phyloP scores from a whole-genome alignment of 2,329 filamentous ascomycete genomes.

The Aaosphaeria pasadenensis region DNA sequence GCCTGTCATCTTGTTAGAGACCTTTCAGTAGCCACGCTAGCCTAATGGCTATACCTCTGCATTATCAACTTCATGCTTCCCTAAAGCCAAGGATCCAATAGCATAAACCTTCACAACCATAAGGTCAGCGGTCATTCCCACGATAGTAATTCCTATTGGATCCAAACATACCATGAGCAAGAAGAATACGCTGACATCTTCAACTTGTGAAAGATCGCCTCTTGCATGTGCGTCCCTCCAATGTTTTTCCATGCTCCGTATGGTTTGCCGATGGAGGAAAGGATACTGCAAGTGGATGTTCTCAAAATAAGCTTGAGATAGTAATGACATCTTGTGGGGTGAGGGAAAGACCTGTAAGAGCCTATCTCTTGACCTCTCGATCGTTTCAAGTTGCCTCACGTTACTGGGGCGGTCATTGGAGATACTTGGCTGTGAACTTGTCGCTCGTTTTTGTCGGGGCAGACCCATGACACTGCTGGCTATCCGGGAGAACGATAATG shows the following conservation, averaged over 20 bases:
- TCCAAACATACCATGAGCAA: conserved; percentile 5
- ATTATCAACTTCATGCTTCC: conserved; percentile 4
- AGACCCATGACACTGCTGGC: conserved; percentile 19
- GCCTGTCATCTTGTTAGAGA: not conserved
- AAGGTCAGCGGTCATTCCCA: no score
- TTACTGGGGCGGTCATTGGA: no score
- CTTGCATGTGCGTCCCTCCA: conserved; percentile 11
- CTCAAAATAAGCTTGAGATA: conserved; percentile 35
- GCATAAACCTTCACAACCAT: conserved; percentile 9
- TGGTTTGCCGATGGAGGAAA: conserved; percentile 37
- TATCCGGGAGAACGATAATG: conserved; percentile 31
- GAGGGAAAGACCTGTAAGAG: no score
- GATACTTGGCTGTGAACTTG: no score
- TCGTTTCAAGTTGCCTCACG: no score
- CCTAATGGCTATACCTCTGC: conserved; percentile 2
- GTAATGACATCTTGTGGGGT: not conserved
- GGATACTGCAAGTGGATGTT: conserved; percentile 40
- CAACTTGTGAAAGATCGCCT: not conserved
- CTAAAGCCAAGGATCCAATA: conserved; percentile 17
- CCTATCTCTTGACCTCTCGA: no score
- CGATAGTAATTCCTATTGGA: no score
- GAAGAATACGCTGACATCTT: conserved; percentile 7
- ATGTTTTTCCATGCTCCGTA: conserved; percentile 26
- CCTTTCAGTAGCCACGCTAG: no score
- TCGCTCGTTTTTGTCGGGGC: not conserved